A percentile compares a stretch with the other conserved stretches of the same genome.
These are phyloP conservation scores for Pleurotus giganteus DNA, from an alignment of 768 basidiomycete genomes.

Conservation along the genomic window DNA sequence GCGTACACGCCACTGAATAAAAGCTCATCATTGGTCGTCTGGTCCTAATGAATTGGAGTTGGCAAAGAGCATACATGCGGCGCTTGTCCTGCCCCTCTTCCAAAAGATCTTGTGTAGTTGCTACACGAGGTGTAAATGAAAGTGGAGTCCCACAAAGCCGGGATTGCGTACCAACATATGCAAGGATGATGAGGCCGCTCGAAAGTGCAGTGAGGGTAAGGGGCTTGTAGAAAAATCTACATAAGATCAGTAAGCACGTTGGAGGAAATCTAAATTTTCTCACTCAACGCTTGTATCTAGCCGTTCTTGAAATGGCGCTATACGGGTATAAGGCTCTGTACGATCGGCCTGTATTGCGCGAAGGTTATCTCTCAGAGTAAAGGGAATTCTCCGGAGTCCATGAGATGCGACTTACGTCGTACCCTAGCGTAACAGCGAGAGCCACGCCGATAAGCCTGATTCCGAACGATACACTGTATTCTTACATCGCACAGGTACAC, in stretches of 20 bases:
- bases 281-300: constrained; percentile 84
- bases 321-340: constrained; percentile 80
- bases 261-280: constrained; percentile 26
- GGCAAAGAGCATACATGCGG: constrained; percentile 58
- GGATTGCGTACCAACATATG: constrained; percentile 49
- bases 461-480: constrained; percentile 16
- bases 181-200: constrained; percentile 61
- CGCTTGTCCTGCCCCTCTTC: constrained; percentile 82
- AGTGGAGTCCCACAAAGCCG: neutral
- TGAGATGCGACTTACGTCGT: constrained; percentile 63
- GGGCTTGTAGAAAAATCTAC: constrained; percentile 85
- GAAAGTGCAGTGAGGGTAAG: constrained; percentile 75
- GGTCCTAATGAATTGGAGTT: constrained; percentile 1
- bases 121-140: constrained; percentile 20
- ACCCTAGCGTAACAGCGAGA: constrained; percentile 51
- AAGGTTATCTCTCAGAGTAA: constrained; percentile 12
- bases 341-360: constrained; percentile 64
- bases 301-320: constrained; percentile 80
- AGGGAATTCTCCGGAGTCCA: constrained; percentile 16
- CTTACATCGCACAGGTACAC: constrained; percentile 80
- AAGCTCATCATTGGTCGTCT: constrained; percentile 9
- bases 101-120: constrained; percentile 80
- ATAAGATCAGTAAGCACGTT: constrained; percentile 10
- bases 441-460: constrained; percentile 15
- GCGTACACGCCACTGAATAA: constrained; percentile 70